Conservation (phyloP, 1,284 basidiomycete species). For the Ganoderma multipileum region DNA sequence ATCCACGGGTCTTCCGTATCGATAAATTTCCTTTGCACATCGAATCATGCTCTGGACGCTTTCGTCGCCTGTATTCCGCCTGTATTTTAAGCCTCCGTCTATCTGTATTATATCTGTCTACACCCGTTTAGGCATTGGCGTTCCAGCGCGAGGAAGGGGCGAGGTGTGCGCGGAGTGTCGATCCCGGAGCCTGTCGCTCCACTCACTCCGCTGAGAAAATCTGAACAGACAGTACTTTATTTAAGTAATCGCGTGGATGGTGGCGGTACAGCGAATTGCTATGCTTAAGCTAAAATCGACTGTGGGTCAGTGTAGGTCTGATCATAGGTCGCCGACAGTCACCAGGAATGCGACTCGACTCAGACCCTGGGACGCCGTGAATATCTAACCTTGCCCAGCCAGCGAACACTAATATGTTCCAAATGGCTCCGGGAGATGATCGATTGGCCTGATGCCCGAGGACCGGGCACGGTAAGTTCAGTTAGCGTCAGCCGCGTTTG, state of each 20-base stretch:
- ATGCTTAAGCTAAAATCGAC: constrained; percentile 5
- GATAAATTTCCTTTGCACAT: neutral
- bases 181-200: neutral
- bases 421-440: neutral
- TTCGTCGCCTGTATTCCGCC: neutral
- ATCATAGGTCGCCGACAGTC: neutral
- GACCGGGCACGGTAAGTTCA: neutral
- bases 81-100: constrained; percentile 2
- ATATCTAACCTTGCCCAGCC: neutral
- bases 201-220: neutral
- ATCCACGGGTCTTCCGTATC: constrained; percentile 4
- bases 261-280: constrained; percentile 1
- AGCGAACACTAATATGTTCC: neutral
- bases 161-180: constrained; percentile 2
- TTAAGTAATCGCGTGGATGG: neutral
- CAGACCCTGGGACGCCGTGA: neutral
- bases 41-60: neutral
- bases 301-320: neutral
- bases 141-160: neutral
- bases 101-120: constrained; percentile 1
- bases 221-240: neutral
- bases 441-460: neutral
- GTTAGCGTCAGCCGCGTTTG: neutral
- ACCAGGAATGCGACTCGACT: neutral
- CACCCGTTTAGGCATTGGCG: neutral